phyloP scores from a whole-genome alignment of 176 grass and related monocot genomes.

The Cenchrus fungigraminus region DNA sequence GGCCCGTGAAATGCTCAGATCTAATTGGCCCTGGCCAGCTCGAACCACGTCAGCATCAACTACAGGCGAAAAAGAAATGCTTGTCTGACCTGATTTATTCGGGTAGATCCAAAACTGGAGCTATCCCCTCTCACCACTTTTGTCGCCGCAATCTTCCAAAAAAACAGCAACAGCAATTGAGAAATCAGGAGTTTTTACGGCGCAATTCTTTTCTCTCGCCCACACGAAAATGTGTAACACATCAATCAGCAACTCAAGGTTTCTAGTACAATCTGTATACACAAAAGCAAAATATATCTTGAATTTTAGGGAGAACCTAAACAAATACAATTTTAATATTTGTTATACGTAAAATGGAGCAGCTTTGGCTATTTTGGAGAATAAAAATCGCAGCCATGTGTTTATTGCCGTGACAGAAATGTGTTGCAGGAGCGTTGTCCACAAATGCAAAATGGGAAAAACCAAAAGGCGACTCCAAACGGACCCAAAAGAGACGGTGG shows the following conservation, averaged over 20 bases:
- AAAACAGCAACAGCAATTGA: neutral
- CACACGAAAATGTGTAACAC: slow-evolving; percentile 1
- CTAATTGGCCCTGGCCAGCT: slow-evolving; percentile 4
- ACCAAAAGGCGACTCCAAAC: slow-evolving; percentile 2
- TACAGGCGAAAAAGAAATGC: neutral
- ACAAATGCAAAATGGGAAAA: slow-evolving; percentile 5
- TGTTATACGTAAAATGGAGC: neutral
- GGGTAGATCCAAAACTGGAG: slow-evolving; percentile 40
- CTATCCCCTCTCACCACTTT: slow-evolving; percentile 11
- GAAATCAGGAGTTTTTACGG: neutral
- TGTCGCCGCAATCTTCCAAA: neutral
- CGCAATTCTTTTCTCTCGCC: neutral
- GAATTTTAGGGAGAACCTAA: neutral
- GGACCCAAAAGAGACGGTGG: neutral
- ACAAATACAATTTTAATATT: neutral
- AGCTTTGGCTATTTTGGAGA: neutral
- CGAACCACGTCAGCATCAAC: slow-evolving; percentile 49
- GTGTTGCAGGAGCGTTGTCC: neutral
- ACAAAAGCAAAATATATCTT: neutral
- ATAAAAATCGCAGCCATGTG: neutral
- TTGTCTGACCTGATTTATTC: neutral
- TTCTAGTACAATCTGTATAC: neutral
- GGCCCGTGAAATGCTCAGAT: neutral
- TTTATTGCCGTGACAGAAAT: neutral
- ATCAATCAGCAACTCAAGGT: neutral